Evolutionary conservation across 306 rosid genomes (phyloP).

Genomic region (Cercis canadensis): DNA sequence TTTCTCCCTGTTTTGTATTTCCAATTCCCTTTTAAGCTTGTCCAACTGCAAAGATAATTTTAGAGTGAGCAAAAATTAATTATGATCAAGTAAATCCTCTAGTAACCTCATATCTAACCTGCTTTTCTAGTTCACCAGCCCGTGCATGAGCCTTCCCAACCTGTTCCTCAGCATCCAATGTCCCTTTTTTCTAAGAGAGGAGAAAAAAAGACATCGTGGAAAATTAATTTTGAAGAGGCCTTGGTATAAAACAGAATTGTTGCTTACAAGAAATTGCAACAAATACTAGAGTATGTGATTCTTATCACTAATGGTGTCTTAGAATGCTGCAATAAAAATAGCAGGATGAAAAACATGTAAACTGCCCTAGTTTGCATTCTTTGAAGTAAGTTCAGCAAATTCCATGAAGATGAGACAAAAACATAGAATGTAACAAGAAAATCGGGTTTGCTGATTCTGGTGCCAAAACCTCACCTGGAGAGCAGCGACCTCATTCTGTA

Average conservation of each 20-base stretch:
- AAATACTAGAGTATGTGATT: background rate
- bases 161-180: slow-evolving; percentile 65
- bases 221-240: slow-evolving; percentile 8
- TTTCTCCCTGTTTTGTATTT: slow-evolving; percentile 63
- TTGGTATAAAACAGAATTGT: background rate
- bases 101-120: slow-evolving; percentile 57
- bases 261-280: background rate
- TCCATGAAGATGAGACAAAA: background rate
- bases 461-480: slow-evolving; percentile 69
- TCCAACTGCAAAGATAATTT: slow-evolving; percentile 60
- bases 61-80: slow-evolving; percentile 20
- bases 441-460: background rate
- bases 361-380: background rate
- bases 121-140: slow-evolving; percentile 79
- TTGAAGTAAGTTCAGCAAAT: background rate
- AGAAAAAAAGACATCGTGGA: background rate
- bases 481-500: slow-evolving; percentile 70
- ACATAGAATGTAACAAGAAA: slow-evolving; percentile 7
- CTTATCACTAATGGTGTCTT: slow-evolving; percentile 5
- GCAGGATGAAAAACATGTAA: background rate
- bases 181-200: slow-evolving; percentile 62
- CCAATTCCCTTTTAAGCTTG: slow-evolving; percentile 60
- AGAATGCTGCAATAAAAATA: slow-evolving; percentile 13
- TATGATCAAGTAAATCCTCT: slow-evolving; percentile 3
- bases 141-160: slow-evolving; percentile 88